A percentile compares a stretch with the other conserved stretches of the same genome.
Conservation (phyloP, 169 alveolate genomes). For the Toxoplasma gondii region DNA sequence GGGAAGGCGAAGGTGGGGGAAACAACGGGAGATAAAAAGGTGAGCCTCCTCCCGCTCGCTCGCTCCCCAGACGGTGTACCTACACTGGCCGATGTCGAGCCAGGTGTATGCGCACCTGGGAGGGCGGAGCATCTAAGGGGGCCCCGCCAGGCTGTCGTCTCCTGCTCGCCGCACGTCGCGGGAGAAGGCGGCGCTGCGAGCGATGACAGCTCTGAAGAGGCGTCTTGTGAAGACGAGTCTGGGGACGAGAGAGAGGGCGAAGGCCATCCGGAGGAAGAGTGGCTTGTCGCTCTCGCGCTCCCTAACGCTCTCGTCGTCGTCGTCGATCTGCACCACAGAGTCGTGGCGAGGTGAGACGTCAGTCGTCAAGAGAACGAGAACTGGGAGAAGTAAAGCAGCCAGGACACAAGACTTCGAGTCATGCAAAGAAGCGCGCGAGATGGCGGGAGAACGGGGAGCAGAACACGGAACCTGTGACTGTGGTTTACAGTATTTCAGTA, state of each 20-base stretch:
- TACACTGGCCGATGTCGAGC: background rate
- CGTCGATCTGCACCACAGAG: conserved; percentile 56
- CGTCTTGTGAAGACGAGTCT: background rate
- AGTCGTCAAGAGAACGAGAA: background rate
- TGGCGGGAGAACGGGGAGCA: background rate
- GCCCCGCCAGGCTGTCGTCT: background rate
- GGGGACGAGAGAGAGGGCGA: background rate
- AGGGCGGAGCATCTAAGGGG: background rate
- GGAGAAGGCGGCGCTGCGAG: background rate
- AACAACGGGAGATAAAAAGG: background rate
- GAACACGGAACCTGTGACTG: background rate
- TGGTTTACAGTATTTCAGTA: too few species aligned
- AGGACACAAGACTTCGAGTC: background rate
- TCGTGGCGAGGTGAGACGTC: conserved; percentile 36
- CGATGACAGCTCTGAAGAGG: background rate
- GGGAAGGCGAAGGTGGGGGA: background rate
- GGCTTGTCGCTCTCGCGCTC: conserved; percentile 62
- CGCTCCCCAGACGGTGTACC: background rate
- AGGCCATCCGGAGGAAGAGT: conserved; percentile 10
- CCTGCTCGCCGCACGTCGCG: background rate
- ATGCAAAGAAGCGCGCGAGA: background rate
- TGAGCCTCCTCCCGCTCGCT: background rate
- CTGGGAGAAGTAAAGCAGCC: background rate
- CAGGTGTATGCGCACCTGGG: background rate
- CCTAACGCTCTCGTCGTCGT: conserved; percentile 52